Evolutionary conservation across 768 basidiomycete species (phyloP).

Genomic region (Suillus discolor): DNA sequence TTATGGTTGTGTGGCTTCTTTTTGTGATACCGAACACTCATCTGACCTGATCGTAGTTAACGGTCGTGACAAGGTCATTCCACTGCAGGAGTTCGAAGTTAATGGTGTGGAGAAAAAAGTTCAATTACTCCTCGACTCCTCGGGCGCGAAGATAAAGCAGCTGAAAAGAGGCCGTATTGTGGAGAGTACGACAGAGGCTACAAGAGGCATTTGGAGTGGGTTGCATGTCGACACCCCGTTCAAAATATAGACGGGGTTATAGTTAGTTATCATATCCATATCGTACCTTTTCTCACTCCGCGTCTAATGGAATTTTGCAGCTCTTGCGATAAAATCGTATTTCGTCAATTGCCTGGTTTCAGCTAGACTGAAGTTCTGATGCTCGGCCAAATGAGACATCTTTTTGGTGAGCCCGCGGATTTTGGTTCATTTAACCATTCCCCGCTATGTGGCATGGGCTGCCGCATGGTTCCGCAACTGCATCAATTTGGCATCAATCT

Average conservation of each 20-base stretch:
- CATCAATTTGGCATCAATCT: neutral
- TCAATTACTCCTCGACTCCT: constrained; percentile 81
- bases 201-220: constrained; percentile 90
- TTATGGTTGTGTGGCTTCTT: constrained; percentile 57
- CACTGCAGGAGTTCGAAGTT: constrained; percentile 74
- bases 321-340: neutral
- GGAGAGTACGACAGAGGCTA: constrained; percentile 76
- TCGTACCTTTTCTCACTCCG: constrained; percentile 8
- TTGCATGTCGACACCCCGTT: constrained; percentile 77
- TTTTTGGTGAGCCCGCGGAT: neutral
- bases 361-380: neutral
- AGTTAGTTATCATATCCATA: neutral
- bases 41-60: constrained; percentile 57
- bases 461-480: neutral
- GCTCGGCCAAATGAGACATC: neutral
- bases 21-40: constrained; percentile 5
- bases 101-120: constrained; percentile 78
- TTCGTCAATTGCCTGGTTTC: neutral
- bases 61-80: constrained; percentile 85
- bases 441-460: neutral
- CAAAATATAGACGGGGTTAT: constrained; percentile 40
- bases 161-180: constrained; percentile 69
- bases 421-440: neutral
- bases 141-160: constrained; percentile 82
- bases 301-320: neutral